Conservation (phyloP, 176 grass and related monocot genomes). For the Cymbopogon citratus region DNA sequence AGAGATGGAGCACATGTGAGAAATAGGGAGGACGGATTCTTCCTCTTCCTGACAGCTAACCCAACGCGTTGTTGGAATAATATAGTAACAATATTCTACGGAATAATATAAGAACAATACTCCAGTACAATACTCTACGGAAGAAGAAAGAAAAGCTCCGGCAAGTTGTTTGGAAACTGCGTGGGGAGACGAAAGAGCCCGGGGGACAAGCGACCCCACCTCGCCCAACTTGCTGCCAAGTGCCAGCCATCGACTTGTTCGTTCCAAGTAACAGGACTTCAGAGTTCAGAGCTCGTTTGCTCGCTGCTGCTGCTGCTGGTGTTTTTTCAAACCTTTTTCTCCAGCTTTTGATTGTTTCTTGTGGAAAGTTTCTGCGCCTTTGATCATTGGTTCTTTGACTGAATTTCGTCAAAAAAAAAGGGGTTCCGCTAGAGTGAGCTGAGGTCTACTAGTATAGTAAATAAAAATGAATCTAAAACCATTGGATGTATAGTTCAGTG, state of each 20-base stretch:
- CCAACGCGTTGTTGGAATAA: slow-evolving; percentile 9
- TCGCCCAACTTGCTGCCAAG: slow-evolving; percentile 1
- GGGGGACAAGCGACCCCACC: background rate
- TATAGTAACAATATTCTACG: background rate
- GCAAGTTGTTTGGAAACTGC: slow-evolving; percentile 40
- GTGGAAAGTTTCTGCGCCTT: slow-evolving; percentile 14
- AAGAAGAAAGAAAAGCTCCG: background rate
- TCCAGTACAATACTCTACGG: background rate
- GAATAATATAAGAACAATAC: background rate
- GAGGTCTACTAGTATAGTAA: background rate
- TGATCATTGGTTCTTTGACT: background rate
- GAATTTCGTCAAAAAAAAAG: background rate
- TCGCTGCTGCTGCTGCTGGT: background rate
- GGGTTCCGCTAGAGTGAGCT: background rate
- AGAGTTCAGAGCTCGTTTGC: background rate
- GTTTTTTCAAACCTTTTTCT: background rate
- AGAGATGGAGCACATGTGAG: slow-evolving; percentile 32
- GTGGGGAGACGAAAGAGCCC: background rate
- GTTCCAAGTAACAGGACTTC: background rate
- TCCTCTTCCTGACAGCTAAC: slow-evolving; percentile 31
- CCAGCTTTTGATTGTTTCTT: slow-evolving; percentile 1
- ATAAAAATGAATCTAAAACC: too few relatives aligned
- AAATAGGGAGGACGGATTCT: slow-evolving; percentile 10
- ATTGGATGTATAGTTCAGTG: background rate
- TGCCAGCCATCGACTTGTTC: background rate